Evolutionary conservation across 179 eudicot species (phyloP).

Genomic region (Actinidia arguta): DNA sequence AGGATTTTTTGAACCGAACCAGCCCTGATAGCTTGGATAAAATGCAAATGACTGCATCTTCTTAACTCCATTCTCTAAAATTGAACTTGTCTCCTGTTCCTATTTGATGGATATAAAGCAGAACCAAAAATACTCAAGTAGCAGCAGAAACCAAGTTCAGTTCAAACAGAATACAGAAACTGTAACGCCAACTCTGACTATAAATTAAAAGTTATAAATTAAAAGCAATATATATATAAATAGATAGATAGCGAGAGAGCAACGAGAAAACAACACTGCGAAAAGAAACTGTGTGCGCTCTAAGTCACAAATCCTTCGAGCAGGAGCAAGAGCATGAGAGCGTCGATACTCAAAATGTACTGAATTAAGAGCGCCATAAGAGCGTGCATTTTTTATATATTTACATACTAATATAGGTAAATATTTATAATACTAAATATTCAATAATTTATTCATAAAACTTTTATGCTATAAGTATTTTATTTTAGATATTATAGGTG

Average conservation of each 20-base stretch:
- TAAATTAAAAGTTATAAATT: not conserved
- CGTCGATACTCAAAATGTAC: too few relatives aligned
- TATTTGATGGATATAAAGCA: not conserved
- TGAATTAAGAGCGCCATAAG: too few relatives aligned
- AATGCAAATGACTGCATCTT: constrained; percentile 56
- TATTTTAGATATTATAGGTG: too few relatives aligned
- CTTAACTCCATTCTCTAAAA: constrained; percentile 56
- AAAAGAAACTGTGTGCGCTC: not conserved
- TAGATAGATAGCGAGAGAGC: not conserved
- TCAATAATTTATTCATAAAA: too few relatives aligned
- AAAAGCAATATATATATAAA: not conserved
- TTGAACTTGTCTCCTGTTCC: not conserved
- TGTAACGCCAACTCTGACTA: not conserved
- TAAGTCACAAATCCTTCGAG: too few relatives aligned
- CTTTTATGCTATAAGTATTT: too few relatives aligned
- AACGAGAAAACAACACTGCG: not conserved
- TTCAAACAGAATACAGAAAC: not conserved
- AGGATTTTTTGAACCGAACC: constrained; percentile 48
- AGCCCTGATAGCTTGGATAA: constrained; percentile 54
- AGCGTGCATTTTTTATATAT: too few relatives aligned
- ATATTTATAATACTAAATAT: too few relatives aligned
- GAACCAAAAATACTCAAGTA: not conserved
- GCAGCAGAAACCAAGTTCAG: constrained; percentile 1
- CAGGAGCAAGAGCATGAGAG: too few relatives aligned
- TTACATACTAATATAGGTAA: too few relatives aligned